Percentiles rank a stretch among this genome's conserved stretches.
These are phyloP conservation scores for Fusarium drepaniforme DNA, from an alignment of 2,329 filamentous ascomycete genomes.

Conservation along the genomic window DNA sequence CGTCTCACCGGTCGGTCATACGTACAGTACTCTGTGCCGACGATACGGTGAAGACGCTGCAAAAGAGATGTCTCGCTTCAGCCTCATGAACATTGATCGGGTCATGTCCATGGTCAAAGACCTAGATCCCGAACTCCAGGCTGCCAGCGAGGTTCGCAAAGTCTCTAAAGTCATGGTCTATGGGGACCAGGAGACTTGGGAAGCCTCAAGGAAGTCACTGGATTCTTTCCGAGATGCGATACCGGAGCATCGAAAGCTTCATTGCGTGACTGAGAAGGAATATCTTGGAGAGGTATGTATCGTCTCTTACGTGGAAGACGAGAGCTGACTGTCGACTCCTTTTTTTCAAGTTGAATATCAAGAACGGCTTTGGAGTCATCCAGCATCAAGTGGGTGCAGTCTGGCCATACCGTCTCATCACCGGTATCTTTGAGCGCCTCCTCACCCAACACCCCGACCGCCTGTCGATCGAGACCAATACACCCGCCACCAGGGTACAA, in stretches of 20 bases:
- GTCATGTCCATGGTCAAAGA: conserved; percentile 24
- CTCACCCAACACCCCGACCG: background rate
- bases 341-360: background rate
- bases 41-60: conserved; percentile 50
- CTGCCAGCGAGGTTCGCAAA: conserved; percentile 26
- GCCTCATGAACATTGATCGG: conserved; percentile 51
- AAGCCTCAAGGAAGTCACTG: conserved; percentile 16
- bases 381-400: background rate
- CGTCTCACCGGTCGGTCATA: conserved; percentile 31
- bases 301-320: background rate
- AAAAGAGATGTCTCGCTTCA: conserved; percentile 54
- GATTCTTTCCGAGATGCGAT: conserved; percentile 17
- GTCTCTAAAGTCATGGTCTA: conserved; percentile 32
- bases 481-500: background rate
- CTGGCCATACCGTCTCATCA: background rate
- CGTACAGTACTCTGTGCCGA: conserved; percentile 46
- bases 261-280: conserved; percentile 22
- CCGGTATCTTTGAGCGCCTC: background rate
- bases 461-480: background rate
- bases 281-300: conserved; percentile 5
- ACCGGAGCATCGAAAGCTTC: conserved; percentile 15
- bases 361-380: background rate
- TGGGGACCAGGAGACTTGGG: conserved; percentile 31
- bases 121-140: conserved; percentile 20
- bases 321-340: background rate